Percentiles rank a stretch among this genome's conserved stretches.
Evolutionary conservation across 1,284 basidiomycete genomes (phyloP).

Genomic region (Ganoderma meredithae): DNA sequence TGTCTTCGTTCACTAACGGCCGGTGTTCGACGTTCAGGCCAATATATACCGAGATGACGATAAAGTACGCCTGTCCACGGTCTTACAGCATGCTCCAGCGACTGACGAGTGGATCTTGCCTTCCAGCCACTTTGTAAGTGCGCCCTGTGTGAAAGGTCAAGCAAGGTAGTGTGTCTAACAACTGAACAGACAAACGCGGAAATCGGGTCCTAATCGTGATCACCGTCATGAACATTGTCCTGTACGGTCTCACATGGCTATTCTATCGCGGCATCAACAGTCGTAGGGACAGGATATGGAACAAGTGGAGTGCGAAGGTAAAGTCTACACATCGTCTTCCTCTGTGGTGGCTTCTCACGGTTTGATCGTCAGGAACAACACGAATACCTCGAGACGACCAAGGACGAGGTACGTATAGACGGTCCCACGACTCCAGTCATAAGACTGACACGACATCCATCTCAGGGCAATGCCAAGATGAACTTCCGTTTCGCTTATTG

Average conservation of each 20-base stretch:
- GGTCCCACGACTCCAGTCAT: background rate
- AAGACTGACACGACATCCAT: background rate
- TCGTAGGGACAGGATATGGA: conserved; percentile 61
- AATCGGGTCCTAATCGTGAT: conserved; percentile 48
- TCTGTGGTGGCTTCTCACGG: background rate
- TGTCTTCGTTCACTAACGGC: background rate
- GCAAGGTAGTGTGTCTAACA: conserved; percentile 10
- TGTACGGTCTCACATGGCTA: conserved; percentile 59
- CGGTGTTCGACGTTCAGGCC: conserved; percentile 30
- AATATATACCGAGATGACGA: conserved; percentile 46
- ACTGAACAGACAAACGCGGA: conserved; percentile 48
- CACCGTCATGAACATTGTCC: conserved; percentile 47
- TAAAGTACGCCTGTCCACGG: conserved; percentile 29
- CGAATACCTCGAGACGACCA: conserved; percentile 63
- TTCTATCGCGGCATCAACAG: conserved; percentile 64
- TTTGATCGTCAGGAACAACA: conserved; percentile 52
- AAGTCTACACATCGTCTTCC: conserved; percentile 12
- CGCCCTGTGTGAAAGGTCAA: background rate
- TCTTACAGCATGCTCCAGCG: background rate
- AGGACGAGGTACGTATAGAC: conserved; percentile 47
- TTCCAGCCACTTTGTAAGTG: conserved; percentile 55
- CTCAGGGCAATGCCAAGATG: conserved; percentile 57
- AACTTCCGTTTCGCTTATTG: conserved; percentile 69
- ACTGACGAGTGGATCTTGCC: conserved; percentile 14
- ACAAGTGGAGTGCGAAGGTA: conserved; percentile 58